Evolutionary conservation across 306 rosid genomes (phyloP), one percentile per base, ranked within the genome.

Genomic region (Quercus ilex): DNA sequence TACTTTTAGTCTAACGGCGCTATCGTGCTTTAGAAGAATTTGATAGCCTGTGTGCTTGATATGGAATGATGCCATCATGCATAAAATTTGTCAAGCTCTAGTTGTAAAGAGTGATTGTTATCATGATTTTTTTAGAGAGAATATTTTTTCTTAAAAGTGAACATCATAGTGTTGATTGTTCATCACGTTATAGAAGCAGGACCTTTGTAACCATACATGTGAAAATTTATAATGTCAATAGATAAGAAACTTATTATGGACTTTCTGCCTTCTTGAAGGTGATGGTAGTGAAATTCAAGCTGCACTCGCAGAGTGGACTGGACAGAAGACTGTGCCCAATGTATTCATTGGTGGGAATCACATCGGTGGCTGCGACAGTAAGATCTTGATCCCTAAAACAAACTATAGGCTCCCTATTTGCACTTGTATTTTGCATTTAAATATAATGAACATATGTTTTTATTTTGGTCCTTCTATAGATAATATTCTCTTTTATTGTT

Each of bases 301-400:
- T 12, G 98, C 97, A 62, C 79, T 95, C 43, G 77, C 35, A 12
- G 85, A 90, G 89, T 88, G 89, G 92, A 91, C 97, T 10, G 93
- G 91, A 60, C 98, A 86, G 80, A 62, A 86, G 55, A 90, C 99
- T 6, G 99, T 95, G 80, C 99, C 99, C 52, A 92, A 92, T 89
- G 99, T 95, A 53, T 95, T 95, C 74, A 89, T 95, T 5, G 94
- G 88, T 3, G 98, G 98, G 78, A 89, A 90, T 33, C 99, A 95
- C 74, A 89, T 95, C 46, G 99, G 98, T 73, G 99, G 99, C 81
- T 95, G 97, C 31, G 98, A 95, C 69, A 0, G 99, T 95, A 90
- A 86, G 90, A 75, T 81, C 65, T 76, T 15, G 6, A 57, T 71
- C 38, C 55, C 43, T 30, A 57, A 14, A 2, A 5, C 6, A 35